Base-by-base conservation (phyloP, 306 rosid genomes). In the Cicer judaicum region DNA sequence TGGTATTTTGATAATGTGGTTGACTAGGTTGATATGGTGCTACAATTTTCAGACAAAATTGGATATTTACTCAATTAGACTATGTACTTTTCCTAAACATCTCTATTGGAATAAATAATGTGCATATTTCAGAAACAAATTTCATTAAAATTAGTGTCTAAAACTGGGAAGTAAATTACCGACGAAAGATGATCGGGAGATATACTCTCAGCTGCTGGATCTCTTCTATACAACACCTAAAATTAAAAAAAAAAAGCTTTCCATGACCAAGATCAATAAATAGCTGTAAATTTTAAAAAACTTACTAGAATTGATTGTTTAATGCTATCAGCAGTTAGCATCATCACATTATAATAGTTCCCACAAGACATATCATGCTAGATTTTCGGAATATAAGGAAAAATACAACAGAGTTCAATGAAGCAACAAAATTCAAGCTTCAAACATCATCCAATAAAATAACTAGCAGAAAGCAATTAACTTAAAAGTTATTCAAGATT, bases 201-300 rank as follows among this genome's bases (percentile, higher is more conserved):
- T 78, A 87, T 80, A 81, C 86, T 81, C 75, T 81, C 88, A 21
- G 79, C 78, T 21, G 73, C 59, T 19, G 66, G 47, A 69, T 83
- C 93, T 79, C 82, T 87, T 73, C 53, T 82, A 69, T 92, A 92
- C 65, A 92, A 70, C 40, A 94, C 85, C 99, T 94, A 70, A 10
- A 80, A 66, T 18, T 19, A 70, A 12, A 64, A 61, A 16, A 11
- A 65, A 8, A 54, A 14, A n/a, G 7, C 19, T 7, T 53, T 12
- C 14, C 74, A 62, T 3, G 56, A 63, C 41, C 49, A 53, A 49
- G 12, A 53, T 55, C 39, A 72, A 56, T 61, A 52, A 36, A 63
- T 7, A 68, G 41, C 46, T 29, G 49, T 34, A 41, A 48, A 52
- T 70, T 6, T n/a, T 34, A 57, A 36, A 77, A 7, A 12, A 73